Evolutionary conservation across 768 basidiomycete species (phyloP), one percentile per base, ranked within the genome.

Genomic region (Hebeloma cylindrosporum): DNA sequence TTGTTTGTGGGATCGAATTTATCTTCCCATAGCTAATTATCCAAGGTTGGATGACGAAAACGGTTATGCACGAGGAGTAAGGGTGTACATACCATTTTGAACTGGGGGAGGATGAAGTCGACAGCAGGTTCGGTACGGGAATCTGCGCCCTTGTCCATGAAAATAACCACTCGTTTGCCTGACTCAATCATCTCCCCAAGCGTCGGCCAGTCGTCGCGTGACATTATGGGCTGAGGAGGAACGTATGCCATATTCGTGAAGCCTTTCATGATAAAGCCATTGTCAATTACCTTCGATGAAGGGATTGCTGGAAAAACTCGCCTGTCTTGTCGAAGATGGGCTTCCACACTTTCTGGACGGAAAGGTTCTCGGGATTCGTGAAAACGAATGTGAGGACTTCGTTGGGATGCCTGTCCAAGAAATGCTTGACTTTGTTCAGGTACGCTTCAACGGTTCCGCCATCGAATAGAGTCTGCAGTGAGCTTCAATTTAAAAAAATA

Each of bases 301-400:
- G 14, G 21, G n/a, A 31, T 5, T 34, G 42, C 33, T 7, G 14
- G 7, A 27, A 14, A 31, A 2, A 64, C 54, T 62, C 58, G 59
- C 82, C 79, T 13, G 78, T 66, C 1, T 63, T 52, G 21, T 73
- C 66, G 60, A 84, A 83, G 3, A 73, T 64, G 0, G 76, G 74
- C 29, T 70, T 71, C 74, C 78, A 82, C 9, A 73, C 62, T 7
- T 65, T 60, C 1, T 65, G 46, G 4, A 79, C 62, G 4, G 75
- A 73, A 4, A 72, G 60, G 5, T 73, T 69, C 40, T 83, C 82
- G 10, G 77, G 78, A 61, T 85, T 85, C 33, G 83, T 82, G 58
- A 85, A 79, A 32, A 85, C 64, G 40, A 85, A 59, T 1, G 83
- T 81, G 34, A 85, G 50, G 47, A 84, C 79, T 44, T 85, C 83